Evolutionary conservation across 1,284 basidiomycete species (phyloP), one percentile per base, ranked within the genome.

Genomic region (Austropuccinia psidii): DNA sequence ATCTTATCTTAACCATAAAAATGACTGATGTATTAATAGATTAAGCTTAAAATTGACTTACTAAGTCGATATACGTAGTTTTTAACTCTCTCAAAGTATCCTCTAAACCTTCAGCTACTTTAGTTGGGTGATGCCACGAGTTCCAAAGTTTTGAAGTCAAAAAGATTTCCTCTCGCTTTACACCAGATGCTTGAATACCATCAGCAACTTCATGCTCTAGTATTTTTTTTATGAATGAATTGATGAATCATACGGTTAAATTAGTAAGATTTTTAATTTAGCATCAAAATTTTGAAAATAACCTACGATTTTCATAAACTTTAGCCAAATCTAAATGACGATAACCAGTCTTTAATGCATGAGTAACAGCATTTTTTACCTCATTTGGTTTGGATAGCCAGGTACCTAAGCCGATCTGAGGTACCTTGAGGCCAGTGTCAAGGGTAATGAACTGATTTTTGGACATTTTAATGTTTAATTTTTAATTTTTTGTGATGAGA

Each of bases 121-220:
- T 76, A 33, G 79, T 77, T 5, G 80, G 80, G 49, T 76, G 74
- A 75, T 81, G 80, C 24, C 77, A 75, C 21, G 75, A 80, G 77
- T 81, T 80, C 81, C 81, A 82, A 6, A 81, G 78, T 77, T 73
- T 76, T 57, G 67, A 78, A 52, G 84, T 84, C 74, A 85, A 79
- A 81, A 83, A 84, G 39, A 84, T 76, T 29, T 84, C 82, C 73
- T 83, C 80, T 57, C 84, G 79, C 68, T 82, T 78, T 41, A 84
- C 79, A 6, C 82, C 82, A 39, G 78, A 78, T 50, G 82, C 81
- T 75, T 82, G 82, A 75, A 85, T 77, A 0, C 82, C 84, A 13
- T 78, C 77, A 0, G 83, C 84, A n/a, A 84, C 81, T 75, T 84
- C 81, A 35, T 79, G 79, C 61, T 83, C 82, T 55, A 41, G 41